These are phyloP conservation scores for Arxiozyma bovina DNA, from an alignment of 1,139 yeast species.

Conservation along the genomic window DNA sequence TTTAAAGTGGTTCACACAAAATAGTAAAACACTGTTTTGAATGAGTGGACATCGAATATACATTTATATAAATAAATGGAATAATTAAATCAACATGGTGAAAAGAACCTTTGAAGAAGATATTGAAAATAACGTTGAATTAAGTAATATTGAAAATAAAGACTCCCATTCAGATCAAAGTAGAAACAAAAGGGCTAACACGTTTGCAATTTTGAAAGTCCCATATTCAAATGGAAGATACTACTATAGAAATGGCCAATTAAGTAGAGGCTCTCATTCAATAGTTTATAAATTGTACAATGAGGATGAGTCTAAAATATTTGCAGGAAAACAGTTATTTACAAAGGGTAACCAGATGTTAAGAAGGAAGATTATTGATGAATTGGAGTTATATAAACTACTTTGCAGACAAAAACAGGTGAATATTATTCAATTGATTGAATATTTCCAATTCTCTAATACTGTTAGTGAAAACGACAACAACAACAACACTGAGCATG, in stretches of 20 bases:
- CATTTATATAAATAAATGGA: background rate
- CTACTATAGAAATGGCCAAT: conserved; percentile 3
- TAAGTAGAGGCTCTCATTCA: conserved; percentile 6
- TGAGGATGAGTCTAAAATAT: conserved; percentile 1
- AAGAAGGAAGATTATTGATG: conserved; percentile 4
- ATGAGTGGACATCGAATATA: too few species aligned
- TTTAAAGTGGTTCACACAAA: too few species aligned
- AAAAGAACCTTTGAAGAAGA: conserved; percentile 3
- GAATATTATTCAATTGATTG: conserved; percentile 6
- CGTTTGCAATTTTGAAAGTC: conserved; percentile 1
- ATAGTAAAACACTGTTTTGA: too few species aligned
- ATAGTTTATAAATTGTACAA: conserved; percentile 3
- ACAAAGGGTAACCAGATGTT: background rate
- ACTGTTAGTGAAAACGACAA: background rate
- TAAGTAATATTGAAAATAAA: background rate
- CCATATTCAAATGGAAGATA: conserved; percentile 1
- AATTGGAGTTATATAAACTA: conserved; percentile 9
- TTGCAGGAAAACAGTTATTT: conserved; percentile 4
- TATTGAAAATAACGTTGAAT: background rate
- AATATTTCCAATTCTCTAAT: conserved; percentile 6
- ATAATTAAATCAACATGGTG: background rate
- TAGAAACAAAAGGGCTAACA: conserved; percentile 1
- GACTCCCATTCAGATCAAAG: background rate
- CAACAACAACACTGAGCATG: background rate
- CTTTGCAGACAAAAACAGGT: background rate